A percentile compares a stretch with the other conserved stretches of the same genome.
These are phyloP conservation scores for Dalbergia cultrata DNA, from an alignment of 306 rosid genomes.

Conservation along the genomic window DNA sequence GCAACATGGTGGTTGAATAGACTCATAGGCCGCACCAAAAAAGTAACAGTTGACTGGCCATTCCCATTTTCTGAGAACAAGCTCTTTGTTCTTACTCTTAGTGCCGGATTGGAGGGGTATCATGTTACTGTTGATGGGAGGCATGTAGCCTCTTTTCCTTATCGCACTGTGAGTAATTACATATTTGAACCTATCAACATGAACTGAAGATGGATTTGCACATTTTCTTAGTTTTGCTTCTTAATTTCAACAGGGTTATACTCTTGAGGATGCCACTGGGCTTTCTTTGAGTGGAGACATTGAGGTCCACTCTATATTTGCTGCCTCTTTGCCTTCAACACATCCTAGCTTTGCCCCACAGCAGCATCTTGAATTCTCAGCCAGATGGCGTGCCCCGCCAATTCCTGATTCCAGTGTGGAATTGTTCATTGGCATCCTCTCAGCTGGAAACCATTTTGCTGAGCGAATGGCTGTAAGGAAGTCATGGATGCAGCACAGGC, in stretches of 20 bases:
- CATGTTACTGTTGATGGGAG: constrained; percentile 86
- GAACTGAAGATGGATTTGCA: constrained; percentile 14
- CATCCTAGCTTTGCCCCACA: constrained; percentile 91
- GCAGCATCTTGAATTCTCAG: constrained; percentile 68
- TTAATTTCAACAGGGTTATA: constrained; percentile 69
- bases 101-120: constrained; percentile 92
- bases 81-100: constrained; percentile 84
- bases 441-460: constrained; percentile 93
- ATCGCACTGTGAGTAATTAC: constrained; percentile 79
- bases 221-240: constrained; percentile 19
- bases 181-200: constrained; percentile 25
- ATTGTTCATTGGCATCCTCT: constrained; percentile 82
- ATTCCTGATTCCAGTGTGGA: constrained; percentile 60
- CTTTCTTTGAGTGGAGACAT: constrained; percentile 76
- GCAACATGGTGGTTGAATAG: constrained; percentile 83
- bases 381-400: constrained; percentile 73
- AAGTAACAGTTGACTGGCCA: constrained; percentile 80
- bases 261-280: constrained; percentile 97
- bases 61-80: constrained; percentile 77
- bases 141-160: constrained; percentile 83
- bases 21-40: constrained; percentile 72
- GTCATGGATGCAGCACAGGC: constrained; percentile 93
- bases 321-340: constrained; percentile 78
- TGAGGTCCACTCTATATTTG: constrained; percentile 72
- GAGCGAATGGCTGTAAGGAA: constrained; percentile 95